Conservation (phyloP, 257 asterid genomes). For the Ajuga chamaepitys region DNA sequence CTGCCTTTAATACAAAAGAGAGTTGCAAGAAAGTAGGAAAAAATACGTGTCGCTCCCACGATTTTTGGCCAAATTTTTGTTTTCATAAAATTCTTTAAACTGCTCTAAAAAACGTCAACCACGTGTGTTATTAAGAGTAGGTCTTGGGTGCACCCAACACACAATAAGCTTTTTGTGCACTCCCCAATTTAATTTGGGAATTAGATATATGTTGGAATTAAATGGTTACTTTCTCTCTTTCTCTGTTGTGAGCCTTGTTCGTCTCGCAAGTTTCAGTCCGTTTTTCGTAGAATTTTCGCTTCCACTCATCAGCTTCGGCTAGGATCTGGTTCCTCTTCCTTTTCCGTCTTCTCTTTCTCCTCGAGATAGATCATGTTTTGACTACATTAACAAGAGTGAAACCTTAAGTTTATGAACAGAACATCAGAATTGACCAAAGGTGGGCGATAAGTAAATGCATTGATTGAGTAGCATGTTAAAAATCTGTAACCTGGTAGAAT, state of each 20-base stretch:
- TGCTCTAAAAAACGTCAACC: no score
- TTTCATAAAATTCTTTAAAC: no score
- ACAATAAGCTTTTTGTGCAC: no score
- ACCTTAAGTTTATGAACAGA: neutral
- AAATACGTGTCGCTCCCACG: no score
- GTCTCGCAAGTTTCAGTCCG: constrained; percentile 53
- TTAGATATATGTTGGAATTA: neutral
- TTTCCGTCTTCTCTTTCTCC: constrained; percentile 90
- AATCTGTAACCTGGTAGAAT: neutral
- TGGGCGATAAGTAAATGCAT: neutral
- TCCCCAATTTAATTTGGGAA: neutral
- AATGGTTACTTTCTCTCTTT: constrained; percentile 62
- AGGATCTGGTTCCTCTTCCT: constrained; percentile 72
- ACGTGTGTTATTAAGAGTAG: no score
- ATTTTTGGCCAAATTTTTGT: no score
- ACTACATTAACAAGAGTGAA: constrained; percentile 23
- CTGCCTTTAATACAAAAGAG: no score
- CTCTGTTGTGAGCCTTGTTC: constrained; percentile 65
- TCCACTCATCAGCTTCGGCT: constrained; percentile 87
- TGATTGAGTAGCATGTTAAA: neutral
- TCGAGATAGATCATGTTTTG: constrained; percentile 81
- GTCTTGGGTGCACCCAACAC: no score
- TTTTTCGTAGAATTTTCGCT: constrained; percentile 66
- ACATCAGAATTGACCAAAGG: neutral
- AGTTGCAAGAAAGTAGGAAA: no score